Conservation (phyloP, 2,329 filamentous ascomycete genomes). For the Aspergillus piperis region DNA sequence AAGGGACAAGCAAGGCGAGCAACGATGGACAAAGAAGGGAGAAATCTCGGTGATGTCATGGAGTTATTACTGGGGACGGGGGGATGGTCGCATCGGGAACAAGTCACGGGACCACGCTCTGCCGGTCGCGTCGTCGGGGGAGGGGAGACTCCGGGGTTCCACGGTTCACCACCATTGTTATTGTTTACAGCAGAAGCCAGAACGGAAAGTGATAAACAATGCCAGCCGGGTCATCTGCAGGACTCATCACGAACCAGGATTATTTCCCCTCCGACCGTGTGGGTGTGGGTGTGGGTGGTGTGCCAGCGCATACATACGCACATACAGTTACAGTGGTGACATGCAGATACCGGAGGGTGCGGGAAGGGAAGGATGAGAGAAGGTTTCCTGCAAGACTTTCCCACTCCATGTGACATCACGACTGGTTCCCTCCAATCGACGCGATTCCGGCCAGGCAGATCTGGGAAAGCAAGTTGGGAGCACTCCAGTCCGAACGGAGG, state of each 20-base stretch:
- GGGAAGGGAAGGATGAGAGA: neutral
- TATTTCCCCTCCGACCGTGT: neutral
- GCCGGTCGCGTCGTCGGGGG: constrained; percentile 22
- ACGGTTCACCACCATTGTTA: constrained; percentile 9
- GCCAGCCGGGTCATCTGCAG: neutral
- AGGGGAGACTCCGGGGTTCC: neutral
- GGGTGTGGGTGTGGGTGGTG: neutral
- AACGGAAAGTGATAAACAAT: constrained; percentile 10
- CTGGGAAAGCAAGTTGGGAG: constrained; percentile 3
- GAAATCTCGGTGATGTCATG: constrained; percentile 20
- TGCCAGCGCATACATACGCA: constrained; percentile 14
- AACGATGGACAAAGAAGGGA: neutral
- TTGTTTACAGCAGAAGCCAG: constrained; percentile 15
- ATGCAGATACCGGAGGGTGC: neutral
- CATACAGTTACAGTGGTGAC: neutral
- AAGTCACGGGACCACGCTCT: constrained; percentile 29
- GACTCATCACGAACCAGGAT: neutral
- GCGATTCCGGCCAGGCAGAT: constrained; percentile 1
- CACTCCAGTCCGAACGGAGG: neutral
- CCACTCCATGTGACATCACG: constrained; percentile 19
- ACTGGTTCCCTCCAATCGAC: neutral
- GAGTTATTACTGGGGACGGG: neutral
- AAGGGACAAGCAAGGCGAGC: constrained; percentile 11
- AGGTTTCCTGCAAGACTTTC: constrained; percentile 1
- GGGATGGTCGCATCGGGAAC: neutral